These are phyloP conservation scores for Tolypocladium paradoxum DNA, from an alignment of 2,329 filamentous ascomycete species.

Conservation along the genomic window DNA sequence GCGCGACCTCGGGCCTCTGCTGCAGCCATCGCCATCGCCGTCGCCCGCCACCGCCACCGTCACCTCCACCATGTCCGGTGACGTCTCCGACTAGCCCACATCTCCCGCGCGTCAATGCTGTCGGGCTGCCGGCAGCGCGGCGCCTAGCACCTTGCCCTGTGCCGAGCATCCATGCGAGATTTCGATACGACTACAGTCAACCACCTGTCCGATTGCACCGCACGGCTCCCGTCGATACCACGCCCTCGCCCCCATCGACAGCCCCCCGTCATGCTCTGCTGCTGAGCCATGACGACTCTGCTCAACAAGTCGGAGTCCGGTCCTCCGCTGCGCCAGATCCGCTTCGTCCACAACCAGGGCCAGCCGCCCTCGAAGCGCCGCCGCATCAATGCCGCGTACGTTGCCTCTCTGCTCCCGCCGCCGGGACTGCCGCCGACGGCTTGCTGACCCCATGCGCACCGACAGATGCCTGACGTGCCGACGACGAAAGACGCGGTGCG, in stretches of 20 bases:
- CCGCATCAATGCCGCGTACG: slow-evolving; percentile 69
- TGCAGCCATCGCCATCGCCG: background rate
- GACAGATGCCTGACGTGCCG: slow-evolving; percentile 60
- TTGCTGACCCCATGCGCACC: background rate
- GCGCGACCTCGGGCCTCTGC: background rate
- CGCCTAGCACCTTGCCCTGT: too few relatives aligned
- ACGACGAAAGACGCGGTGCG: slow-evolving; percentile 66
- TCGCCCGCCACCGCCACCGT: background rate
- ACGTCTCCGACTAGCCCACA: background rate
- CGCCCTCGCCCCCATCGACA: background rate
- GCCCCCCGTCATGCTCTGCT: slow-evolving; percentile 22
- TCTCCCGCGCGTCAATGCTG: background rate
- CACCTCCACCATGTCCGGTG: background rate
- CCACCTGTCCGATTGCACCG: background rate
- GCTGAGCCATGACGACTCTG: slow-evolving; percentile 33
- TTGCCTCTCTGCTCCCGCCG: slow-evolving; percentile 9
- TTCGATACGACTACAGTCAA: background rate
- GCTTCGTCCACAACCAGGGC: slow-evolving; percentile 74
- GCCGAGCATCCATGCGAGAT: too few relatives aligned
- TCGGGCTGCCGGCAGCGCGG: background rate
- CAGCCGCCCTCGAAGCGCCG: slow-evolving; percentile 70
- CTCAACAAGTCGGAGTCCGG: slow-evolving; percentile 28
- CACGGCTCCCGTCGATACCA: slow-evolving; percentile 1
- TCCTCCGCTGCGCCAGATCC: slow-evolving; percentile 48
- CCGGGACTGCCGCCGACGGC: background rate